A percentile compares a stretch with the other conserved stretches of the same genome.
These are phyloP conservation scores for Sporothrix dimorphospora DNA, from an alignment of 2,329 filamentous ascomycete species.

Conservation along the genomic window DNA sequence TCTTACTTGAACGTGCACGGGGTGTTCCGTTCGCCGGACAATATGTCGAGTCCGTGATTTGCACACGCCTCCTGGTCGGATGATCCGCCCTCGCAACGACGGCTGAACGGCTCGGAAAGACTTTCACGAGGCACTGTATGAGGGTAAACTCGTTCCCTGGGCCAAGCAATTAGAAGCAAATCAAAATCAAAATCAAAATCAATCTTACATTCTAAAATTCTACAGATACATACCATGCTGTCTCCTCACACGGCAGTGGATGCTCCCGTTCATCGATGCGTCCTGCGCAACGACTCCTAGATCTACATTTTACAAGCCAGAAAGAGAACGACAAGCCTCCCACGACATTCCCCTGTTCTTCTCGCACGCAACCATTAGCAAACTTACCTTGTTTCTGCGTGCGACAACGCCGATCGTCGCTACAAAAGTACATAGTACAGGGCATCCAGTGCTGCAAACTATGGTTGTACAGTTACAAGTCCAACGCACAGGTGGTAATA, in stretches of 20 bases:
- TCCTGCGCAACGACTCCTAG: neutral
- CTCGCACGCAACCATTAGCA: neutral
- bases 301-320: slow-evolving; percentile 12
- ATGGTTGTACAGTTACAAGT: neutral
- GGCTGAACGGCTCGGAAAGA: neutral
- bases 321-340: neutral
- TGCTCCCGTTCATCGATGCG: neutral
- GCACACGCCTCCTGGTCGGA: neutral
- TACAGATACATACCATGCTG: neutral
- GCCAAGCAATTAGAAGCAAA: no score
- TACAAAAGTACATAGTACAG: neutral
- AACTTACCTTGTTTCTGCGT: neutral
- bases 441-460: slow-evolving; percentile 10
- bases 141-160: no score
- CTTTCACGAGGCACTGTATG: no score
- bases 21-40: slow-evolving; percentile 1
- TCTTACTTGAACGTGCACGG: neutral
- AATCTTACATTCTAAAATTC: neutral
- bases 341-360: neutral
- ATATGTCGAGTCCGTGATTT: neutral
- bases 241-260: neutral
- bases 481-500: neutral
- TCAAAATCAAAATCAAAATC: neutral
- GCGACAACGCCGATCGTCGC: slow-evolving; percentile 1
- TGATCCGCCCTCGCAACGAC: neutral